Conservation (phyloP, 345 rosid species). For the Salix suchowensis region DNA sequence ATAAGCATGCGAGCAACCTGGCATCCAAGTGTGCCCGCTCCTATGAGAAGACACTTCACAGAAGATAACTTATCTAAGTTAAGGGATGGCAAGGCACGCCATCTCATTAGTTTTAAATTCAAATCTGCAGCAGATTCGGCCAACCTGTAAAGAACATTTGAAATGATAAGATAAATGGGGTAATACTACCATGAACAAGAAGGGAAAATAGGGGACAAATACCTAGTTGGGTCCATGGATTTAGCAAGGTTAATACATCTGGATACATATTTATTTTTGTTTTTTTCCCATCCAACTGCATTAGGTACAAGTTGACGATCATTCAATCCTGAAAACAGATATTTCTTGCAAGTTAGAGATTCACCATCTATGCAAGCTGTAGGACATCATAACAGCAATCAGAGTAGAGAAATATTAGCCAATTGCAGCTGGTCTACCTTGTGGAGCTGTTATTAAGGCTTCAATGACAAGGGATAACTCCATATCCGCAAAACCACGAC, state of each 20-base stretch:
- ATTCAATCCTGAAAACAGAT: slow-evolving; percentile 41
- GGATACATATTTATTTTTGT: slow-evolving; percentile 49
- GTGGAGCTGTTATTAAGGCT: slow-evolving; percentile 53
- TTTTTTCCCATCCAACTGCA: slow-evolving; percentile 90
- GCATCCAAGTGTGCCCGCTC: slow-evolving; percentile 97
- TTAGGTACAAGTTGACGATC: slow-evolving; percentile 46
- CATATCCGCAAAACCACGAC: slow-evolving; percentile 83
- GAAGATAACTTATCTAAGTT: slow-evolving; percentile 61
- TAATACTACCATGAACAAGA: slow-evolving; percentile 3
- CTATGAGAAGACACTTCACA: slow-evolving; percentile 88
- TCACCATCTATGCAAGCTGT: neutral
- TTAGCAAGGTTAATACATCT: slow-evolving; percentile 77
- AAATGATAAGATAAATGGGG: slow-evolving; percentile 12
- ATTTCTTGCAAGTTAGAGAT: slow-evolving; percentile 7
- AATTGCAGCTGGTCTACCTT: slow-evolving; percentile 51
- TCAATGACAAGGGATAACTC: slow-evolving; percentile 75
- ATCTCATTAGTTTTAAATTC: slow-evolving; percentile 91
- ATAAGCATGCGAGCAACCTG: slow-evolving; percentile 93
- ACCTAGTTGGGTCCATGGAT: slow-evolving; percentile 92
- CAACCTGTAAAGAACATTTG: slow-evolving; percentile 43
- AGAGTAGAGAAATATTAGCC: slow-evolving; percentile 27
- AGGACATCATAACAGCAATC: slow-evolving; percentile 8
- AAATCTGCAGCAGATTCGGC: slow-evolving; percentile 90
- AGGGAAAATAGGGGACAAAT: slow-evolving; percentile 4
- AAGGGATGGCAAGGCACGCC: slow-evolving; percentile 94